These are phyloP conservation scores for Alternaria gaisen DNA, from an alignment of 2,329 filamentous ascomycete species.

Conservation along the genomic window DNA sequence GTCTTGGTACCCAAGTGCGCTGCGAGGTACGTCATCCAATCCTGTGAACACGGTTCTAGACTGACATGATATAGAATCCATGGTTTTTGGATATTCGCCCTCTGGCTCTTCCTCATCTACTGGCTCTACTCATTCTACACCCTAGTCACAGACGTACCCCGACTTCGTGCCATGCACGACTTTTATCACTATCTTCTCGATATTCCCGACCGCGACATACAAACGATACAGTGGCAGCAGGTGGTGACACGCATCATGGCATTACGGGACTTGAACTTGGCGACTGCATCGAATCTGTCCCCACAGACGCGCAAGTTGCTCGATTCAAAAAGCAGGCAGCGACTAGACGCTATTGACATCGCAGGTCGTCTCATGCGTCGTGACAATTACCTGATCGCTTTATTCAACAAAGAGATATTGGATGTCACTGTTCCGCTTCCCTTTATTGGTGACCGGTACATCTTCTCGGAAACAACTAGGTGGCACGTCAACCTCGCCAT, in stretches of 20 bases:
- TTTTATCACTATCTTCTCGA: constrained; percentile 86
- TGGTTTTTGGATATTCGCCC: constrained; percentile 75
- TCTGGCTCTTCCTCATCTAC: constrained; percentile 87
- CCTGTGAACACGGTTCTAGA: not conserved
- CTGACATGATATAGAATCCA: constrained; percentile 68
- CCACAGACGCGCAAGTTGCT: constrained; percentile 68
- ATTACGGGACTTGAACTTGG: constrained; percentile 84
- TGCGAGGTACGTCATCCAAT: constrained; percentile 39
- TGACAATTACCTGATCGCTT: constrained; percentile 94
- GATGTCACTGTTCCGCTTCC: constrained; percentile 87
- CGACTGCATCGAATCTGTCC: constrained; percentile 73
- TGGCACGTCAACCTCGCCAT: constrained; percentile 93
- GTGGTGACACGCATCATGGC: constrained; percentile 86
- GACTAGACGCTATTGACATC: constrained; percentile 95
- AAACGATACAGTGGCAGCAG: constrained; percentile 93
- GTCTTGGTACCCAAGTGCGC: constrained; percentile 80
- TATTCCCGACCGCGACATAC: constrained; percentile 86
- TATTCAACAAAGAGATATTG: constrained; percentile 96
- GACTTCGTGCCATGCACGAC: constrained; percentile 79
- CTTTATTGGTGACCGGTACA: constrained; percentile 77
- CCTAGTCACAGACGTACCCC: constrained; percentile 75
- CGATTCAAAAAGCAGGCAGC: constrained; percentile 88
- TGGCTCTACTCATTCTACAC: constrained; percentile 83
- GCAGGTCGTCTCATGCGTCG: constrained; percentile 95
- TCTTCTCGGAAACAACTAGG: constrained; percentile 89